Evolutionary conservation across 768 basidiomycete genomes (phyloP), one percentile per base, ranked within the genome.

Genomic region (Calocera cornea): DNA sequence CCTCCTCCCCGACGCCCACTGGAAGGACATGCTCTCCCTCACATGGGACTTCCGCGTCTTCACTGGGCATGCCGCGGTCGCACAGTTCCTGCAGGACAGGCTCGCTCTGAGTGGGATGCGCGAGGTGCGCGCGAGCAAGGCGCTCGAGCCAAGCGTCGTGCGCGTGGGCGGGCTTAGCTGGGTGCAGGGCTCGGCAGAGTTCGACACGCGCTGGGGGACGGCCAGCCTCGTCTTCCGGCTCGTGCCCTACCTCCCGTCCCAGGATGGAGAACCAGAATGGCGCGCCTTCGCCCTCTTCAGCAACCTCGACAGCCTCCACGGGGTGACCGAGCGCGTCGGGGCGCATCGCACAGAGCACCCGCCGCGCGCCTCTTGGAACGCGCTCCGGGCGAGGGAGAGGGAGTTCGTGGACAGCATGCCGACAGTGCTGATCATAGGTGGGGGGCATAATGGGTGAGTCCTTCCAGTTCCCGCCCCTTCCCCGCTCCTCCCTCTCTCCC

Each of bases 11-110:
- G 74, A 72, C 54, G 78, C 78, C 2, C 82, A 82, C 68, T 87
- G 86, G 86, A 76, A 84, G 16, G 86, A 87, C 70, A 77, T 82
- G 65, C 80, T 86, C n/a, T 80, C 83, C 0, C 77, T 87, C 65
- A 86, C 86, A 16, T 87, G 84, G 84, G 80, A 84, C 68, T 82
- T 86, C 64, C 82, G 85, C 40, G 83, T 84, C 8, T 83, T 87
- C 72, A 78, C 81, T 69, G 79, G 82, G 16, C 74, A 70, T 40
- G 27, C 71, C 1, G 73, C 74, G 10, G 81, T 87, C 38, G 72
- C 66, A 1, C 72, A 73, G 31, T 81, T 86, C 72, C 79, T 85
- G 38, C 22, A 69, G 8, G 82, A 82, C 54, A 80, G 83, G 31
- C 77, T 87, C 1, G 71, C 71, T 17, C 31, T 33, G 1, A 54